Evolutionary conservation across 2,329 filamentous ascomycete genomes (phyloP), one percentile per base, ranked within the genome.

Genomic region (Cercospora sp.): DNA sequence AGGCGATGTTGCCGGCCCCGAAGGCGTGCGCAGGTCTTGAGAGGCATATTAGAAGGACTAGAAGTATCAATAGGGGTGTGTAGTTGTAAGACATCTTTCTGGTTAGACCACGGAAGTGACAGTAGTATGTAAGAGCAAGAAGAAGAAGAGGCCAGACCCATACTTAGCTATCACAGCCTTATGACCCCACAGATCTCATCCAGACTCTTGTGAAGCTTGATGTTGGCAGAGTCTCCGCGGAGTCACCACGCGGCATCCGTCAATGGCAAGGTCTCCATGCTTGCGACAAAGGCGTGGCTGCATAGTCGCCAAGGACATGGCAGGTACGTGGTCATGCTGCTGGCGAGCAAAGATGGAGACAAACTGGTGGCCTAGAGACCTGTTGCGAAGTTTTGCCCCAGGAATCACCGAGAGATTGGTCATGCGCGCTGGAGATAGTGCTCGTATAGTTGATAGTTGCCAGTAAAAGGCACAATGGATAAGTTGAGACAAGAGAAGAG

Each of bases 1-100:
- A 93, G 84, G 97, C 94, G 75, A 97, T 96, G 80, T 97, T 94
- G 76, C 82, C 81, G n/a, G 82, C 82, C 63, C 82, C 82, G 71
- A 84, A 84, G 23, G 75, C 75, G 65, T 74, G 68, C 16, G 72
- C 68, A n/a, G 71, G 73, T 36, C 68, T 67, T n/a, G 71, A 68
- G 57, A 72, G 73, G 60, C 73, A 68, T 60, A 75, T 40, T 31
- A 76, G 51, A 13, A 68, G 60, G 5, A 72, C 55, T 30, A 68
- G 67, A 20, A 71, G 48, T 31, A 73, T 59, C 13, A 69, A 69
- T 64, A 73, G 70, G 0, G 48, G 1, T 28, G 48, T 28, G 28
- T 53, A 8, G 3, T 23, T 1, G 3, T 20, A 53, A 23, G 1
- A 26, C 48, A 53, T 28, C 48, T 28, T 53, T 20, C 9, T 53